Conservation (phyloP, 1,284 basidiomycete species). For the Gomphus bonarii region DNA sequence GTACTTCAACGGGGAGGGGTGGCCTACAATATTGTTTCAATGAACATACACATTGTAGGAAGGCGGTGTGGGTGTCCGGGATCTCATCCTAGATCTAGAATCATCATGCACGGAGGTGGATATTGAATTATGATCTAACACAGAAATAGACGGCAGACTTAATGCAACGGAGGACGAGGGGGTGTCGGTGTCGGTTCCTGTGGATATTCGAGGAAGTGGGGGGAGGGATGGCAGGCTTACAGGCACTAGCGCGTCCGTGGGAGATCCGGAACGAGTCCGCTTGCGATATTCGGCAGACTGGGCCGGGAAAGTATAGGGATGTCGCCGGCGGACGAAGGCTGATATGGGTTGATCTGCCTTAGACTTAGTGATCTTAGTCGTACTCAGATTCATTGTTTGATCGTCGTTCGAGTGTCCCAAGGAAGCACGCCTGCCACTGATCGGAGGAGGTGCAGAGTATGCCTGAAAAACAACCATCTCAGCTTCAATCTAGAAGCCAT, state of each 20-base stretch:
- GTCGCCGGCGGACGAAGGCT: slow-evolving; percentile 3
- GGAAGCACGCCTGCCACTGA: background rate
- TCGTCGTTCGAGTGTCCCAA: background rate
- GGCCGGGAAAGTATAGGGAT: background rate
- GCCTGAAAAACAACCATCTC: background rate
- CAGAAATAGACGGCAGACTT: background rate
- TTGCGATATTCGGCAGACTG: background rate
- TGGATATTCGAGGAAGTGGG: slow-evolving; percentile 2
- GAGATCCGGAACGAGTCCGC: background rate
- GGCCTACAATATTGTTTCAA: background rate
- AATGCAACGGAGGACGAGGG: background rate
- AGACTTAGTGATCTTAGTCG: background rate
- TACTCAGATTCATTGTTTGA: background rate
- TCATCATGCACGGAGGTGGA: background rate
- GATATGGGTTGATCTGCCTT: slow-evolving; percentile 4
- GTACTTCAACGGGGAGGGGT: background rate
- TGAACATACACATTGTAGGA: background rate
- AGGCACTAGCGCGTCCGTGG: background rate
- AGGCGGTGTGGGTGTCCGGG: background rate
- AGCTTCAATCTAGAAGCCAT: background rate
- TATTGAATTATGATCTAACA: background rate
- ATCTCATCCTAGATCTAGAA: background rate
- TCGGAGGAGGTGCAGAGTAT: background rate
- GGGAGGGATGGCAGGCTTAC: slow-evolving; percentile 4
- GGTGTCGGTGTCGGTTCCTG: background rate